phyloP scores from a whole-genome alignment of 176 grass and related monocot species.

The Saccharum officinarum region DNA sequence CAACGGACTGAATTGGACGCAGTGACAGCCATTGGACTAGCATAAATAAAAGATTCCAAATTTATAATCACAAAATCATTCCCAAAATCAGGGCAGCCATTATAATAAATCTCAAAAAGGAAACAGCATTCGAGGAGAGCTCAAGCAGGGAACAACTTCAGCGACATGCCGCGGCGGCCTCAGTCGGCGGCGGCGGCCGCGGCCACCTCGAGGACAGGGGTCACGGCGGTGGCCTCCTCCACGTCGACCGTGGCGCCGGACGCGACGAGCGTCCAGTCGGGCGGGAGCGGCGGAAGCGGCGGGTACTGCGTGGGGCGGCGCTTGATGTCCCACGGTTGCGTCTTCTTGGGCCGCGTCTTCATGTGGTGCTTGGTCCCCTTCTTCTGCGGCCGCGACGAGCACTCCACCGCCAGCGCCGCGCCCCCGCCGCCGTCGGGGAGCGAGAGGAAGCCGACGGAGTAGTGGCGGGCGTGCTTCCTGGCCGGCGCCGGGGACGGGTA shows the following conservation, averaged over 20 bases:
- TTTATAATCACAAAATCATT: no score
- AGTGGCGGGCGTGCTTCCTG: not conserved
- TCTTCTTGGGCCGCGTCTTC: slow-evolving; percentile 93
- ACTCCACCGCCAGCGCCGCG: slow-evolving; percentile 59
- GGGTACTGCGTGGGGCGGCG: slow-evolving; percentile 66
- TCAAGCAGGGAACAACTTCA: no score
- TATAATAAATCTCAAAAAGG: not conserved
- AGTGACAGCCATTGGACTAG: no score
- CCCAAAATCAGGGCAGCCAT: not conserved
- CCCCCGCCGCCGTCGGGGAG: not conserved
- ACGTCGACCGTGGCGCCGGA: not conserved
- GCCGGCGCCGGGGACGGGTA: not conserved
- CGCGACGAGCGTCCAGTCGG: slow-evolving; percentile 77
- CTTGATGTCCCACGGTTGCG: slow-evolving; percentile 64
- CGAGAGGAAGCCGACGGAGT: not conserved
- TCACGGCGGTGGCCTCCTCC: not conserved
- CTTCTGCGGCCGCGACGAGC: slow-evolving; percentile 89
- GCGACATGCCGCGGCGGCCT: no score
- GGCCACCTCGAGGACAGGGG: no score
- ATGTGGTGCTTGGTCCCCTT: slow-evolving; percentile 92
- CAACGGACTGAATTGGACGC: no score
- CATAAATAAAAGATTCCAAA: not conserved
- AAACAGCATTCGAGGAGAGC: no score
- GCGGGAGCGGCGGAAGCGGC: slow-evolving; percentile 60
- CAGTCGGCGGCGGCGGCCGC: not conserved